Evolutionary conservation across 1,284 basidiomycete species (phyloP), one percentile per base, ranked within the genome.

Genomic region (Papiliotrema laurentii): DNA sequence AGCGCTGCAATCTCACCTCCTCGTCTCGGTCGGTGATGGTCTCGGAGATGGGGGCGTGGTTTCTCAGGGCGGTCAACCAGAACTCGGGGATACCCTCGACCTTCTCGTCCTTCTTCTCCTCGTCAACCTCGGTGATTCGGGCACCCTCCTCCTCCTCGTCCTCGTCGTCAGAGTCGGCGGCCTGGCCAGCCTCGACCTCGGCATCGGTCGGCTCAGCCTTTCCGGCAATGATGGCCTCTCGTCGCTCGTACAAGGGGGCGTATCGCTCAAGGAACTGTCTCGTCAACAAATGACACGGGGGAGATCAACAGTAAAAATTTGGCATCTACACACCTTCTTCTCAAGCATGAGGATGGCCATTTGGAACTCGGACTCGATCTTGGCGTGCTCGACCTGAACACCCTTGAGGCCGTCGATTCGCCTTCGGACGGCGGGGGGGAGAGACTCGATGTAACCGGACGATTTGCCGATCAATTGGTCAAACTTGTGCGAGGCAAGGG

Each of bases 41-140:
- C 49, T 93, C 90, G 41, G 82, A 81, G 48, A 97, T 80, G 45
- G 83, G 89, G 52, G 86, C 75, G 73, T 97, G 90, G 76, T 96
- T 97, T 64, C 89, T 85, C 57, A 97, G 81, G 1, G 91, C 90
- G 1, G 94, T 97, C 63, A 97, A 84, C 94, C 94, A 98, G 80
- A 97, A 97, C 68, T 96, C 86, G 54, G 93, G 89, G 65, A 98
- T 91, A 58, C 86, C 86, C 57, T 79, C 75, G 46, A 64, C 33
- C 28, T 63, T 61, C 28, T 38, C 56, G 38, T 51, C 60, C 45
- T 60, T 63, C 36, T 60, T 60, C 9, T 58, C 57, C 28, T 68
- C 66, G 33, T 66, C 49, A 54, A 71, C 53, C 54, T 74, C 73
- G 36, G 71, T 67, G 54, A 74, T 62, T 51, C 68, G 66, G 27